These are phyloP conservation scores for Ceratocystis harringtonii DNA, from an alignment of 2,329 filamentous ascomycete genomes.

Conservation along the genomic window DNA sequence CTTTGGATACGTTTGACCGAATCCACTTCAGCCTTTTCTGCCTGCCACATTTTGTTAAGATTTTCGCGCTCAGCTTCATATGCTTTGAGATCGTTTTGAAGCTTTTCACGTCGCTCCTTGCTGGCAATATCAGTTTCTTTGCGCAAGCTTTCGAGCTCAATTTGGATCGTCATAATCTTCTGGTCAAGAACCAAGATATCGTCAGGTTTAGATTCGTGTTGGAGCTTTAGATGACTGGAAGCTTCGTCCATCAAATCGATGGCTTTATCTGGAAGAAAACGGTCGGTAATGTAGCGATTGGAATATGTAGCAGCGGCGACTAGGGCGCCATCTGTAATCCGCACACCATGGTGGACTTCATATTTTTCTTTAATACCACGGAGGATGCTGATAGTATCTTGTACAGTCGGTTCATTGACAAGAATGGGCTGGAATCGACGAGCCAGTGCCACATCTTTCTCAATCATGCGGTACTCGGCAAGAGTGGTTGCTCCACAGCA, in stretches of 20 bases:
- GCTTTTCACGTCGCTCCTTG: conserved; percentile 70
- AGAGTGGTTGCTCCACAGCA: conserved; percentile 91
- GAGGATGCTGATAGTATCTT: conserved; percentile 88
- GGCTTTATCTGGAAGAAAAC: conserved; percentile 90
- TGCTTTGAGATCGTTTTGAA: conserved; percentile 59
- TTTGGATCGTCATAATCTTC: conserved; percentile 93
- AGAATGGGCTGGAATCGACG: conserved; percentile 86
- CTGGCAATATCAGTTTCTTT: conserved; percentile 89
- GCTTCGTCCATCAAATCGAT: conserved; percentile 96
- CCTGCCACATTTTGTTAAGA: conserved; percentile 76
- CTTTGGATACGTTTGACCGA: conserved; percentile 75
- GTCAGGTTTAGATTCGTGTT: conserved; percentile 94
- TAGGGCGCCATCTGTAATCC: conserved; percentile 81
- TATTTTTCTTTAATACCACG: conserved; percentile 96
- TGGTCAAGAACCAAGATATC: conserved; percentile 84
- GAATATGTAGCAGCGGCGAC: conserved; percentile 85
- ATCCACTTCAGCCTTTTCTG: conserved; percentile 73
- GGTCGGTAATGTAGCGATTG: conserved; percentile 92
- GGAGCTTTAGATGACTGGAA: conserved; percentile 72
- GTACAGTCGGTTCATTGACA: conserved; percentile 80
- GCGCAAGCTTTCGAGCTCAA: conserved; percentile 82
- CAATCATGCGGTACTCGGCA: conserved; percentile 81
- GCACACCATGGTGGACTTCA: conserved; percentile 89
- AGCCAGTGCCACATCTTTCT: conserved; percentile 89
- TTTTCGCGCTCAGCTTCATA: conserved; percentile 63